phyloP scores from a whole-genome alignment of 108 stramenopile genomes.

The Fragilariopsis cylindrus region DNA sequence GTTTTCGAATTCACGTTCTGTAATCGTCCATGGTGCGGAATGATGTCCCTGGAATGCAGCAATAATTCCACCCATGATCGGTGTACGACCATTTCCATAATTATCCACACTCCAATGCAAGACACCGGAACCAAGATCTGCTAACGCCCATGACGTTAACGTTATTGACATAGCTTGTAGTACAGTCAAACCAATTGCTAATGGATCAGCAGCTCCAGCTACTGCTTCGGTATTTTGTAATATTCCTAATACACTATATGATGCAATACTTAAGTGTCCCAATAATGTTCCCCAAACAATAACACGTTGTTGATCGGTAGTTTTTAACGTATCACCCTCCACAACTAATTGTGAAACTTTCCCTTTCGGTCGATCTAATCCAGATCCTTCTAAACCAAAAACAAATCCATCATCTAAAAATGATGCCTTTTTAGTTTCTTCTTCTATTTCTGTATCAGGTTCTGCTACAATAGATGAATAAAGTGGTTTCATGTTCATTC shows the following conservation, averaged over 20 bases:
- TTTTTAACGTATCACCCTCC: constrained; percentile 76
- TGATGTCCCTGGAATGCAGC: constrained; percentile 96
- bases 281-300: constrained; percentile 58
- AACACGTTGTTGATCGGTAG: constrained; percentile 63
- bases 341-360: constrained; percentile 63
- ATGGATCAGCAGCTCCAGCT: constrained; percentile 34
- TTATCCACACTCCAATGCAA: constrained; percentile 96
- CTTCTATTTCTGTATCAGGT: too few relatives aligned
- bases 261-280: constrained; percentile 53
- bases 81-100: constrained; percentile 90
- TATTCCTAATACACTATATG: constrained; percentile 35
- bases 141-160: constrained; percentile 59
- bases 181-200: constrained; percentile 27
- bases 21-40: constrained; percentile 93
- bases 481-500: too few relatives aligned
- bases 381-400: constrained; percentile 79
- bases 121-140: constrained; percentile 88
- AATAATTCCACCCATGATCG: constrained; percentile 91
- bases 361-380: constrained; percentile 77
- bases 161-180: constrained; percentile 39
- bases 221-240: constrained; percentile 34
- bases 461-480: too few relatives aligned
- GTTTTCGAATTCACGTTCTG: constrained; percentile 88
- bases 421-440: too few relatives aligned
- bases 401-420: constrained; percentile 72